These are phyloP conservation scores for Misopates orontium DNA, from an alignment of 257 asterid species.

Conservation along the genomic window DNA sequence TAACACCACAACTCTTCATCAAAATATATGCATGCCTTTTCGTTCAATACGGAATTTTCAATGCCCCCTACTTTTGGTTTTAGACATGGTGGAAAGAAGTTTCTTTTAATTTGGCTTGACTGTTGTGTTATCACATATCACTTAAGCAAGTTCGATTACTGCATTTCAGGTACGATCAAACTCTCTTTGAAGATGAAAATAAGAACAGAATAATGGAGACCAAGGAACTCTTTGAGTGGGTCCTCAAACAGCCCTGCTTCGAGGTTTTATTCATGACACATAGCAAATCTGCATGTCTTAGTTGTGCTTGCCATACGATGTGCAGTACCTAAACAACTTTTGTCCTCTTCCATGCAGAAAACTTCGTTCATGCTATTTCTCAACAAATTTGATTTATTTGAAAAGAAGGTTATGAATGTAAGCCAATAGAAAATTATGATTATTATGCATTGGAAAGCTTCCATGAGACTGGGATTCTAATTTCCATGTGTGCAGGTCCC, in stretches of 20 bases:
- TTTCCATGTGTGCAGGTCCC: conserved; percentile 69
- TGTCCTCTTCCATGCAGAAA: conserved; percentile 61
- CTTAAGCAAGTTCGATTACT: conserved; percentile 9
- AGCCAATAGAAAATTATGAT: conserved; percentile 34
- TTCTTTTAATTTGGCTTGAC: conserved; percentile 16
- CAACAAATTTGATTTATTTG: conserved; percentile 95
- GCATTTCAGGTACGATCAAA: conserved; percentile 83
- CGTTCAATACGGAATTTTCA: too few species aligned
- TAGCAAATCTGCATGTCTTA: conserved; percentile 20
- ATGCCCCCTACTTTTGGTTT: background rate
- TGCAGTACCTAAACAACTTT: conserved; percentile 9
- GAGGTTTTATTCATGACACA: conserved; percentile 55
- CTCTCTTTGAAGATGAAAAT: conserved; percentile 91
- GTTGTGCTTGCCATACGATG: conserved; percentile 9
- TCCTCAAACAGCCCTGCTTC: conserved; percentile 93
- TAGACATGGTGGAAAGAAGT: conserved; percentile 18
- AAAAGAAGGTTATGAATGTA: conserved; percentile 89
- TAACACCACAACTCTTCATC: conserved; percentile 5
- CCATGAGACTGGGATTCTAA: conserved; percentile 30
- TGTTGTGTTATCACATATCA: conserved; percentile 10
- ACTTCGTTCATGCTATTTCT: conserved; percentile 97
- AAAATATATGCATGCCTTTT: background rate
- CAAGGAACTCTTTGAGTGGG: conserved; percentile 97
- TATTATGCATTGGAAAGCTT: conserved; percentile 16
- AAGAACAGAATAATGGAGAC: conserved; percentile 95